These are phyloP conservation scores for Puccinia coronata DNA, from an alignment of 1,284 basidiomycete genomes.

Conservation along the genomic window DNA sequence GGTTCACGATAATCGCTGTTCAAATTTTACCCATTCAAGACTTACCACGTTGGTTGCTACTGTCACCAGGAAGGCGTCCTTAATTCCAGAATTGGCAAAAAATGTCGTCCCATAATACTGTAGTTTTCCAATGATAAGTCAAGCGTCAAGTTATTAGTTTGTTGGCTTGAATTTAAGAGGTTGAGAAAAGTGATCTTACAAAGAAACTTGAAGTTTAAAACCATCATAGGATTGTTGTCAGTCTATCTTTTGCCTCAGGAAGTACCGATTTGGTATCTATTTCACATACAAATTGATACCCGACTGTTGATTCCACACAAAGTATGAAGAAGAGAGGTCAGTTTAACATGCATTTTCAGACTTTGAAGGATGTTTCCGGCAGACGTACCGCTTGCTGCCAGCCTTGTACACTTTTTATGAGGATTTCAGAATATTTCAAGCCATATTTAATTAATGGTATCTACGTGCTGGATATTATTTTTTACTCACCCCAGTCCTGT, in stretches of 20 bases:
- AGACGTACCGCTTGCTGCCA: constrained; percentile 60
- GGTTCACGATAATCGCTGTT: neutral
- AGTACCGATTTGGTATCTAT: neutral
- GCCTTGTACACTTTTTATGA: constrained; percentile 16
- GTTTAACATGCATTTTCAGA: neutral
- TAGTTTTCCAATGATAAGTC: neutral
- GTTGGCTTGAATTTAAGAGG: neutral
- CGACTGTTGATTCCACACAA: neutral
- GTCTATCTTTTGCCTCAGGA: neutral
- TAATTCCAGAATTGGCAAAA: constrained; percentile 58
- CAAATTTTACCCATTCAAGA: neutral
- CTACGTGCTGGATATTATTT: neutral
- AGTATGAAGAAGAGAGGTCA: constrained; percentile 40
- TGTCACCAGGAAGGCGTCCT: constrained; percentile 58
- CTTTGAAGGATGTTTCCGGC: constrained; percentile 64
- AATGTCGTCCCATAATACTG: constrained; percentile 52
- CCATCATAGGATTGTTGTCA: neutral
- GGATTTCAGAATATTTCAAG: neutral
- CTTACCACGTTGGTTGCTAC: constrained; percentile 48
- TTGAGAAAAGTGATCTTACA: constrained; percentile 11
- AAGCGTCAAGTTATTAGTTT: neutral
- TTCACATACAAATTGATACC: constrained; percentile 47
- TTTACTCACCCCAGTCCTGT: constrained; percentile 63
- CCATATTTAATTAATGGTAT: neutral
- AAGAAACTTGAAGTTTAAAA: constrained; percentile 29